Conservation (phyloP, 305 asterid genomes). For the Fraxinus xanthoxyloides region DNA sequence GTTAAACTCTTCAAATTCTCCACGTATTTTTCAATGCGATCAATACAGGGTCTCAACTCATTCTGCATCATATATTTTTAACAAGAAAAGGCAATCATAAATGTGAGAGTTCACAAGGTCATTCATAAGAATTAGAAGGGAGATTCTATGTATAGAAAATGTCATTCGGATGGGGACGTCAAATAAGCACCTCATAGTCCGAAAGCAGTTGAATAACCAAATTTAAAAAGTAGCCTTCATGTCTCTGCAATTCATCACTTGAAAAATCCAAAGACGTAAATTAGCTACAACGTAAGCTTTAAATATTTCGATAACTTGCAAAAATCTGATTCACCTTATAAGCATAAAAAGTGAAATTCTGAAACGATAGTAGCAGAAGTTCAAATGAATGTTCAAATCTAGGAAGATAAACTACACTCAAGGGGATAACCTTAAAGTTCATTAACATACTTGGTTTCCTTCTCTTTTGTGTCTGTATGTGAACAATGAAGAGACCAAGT, state of each 20-base stretch:
- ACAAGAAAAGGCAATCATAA: not conserved
- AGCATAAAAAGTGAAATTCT: conserved; percentile 18
- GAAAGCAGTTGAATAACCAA: conserved; percentile 69
- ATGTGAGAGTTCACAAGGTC: conserved; percentile 14
- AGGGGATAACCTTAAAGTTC: conserved; percentile 17
- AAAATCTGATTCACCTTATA: not conserved
- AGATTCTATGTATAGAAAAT: not conserved
- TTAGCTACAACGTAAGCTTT: conserved; percentile 18
- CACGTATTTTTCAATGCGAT: conserved; percentile 74
- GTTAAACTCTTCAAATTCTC: conserved; percentile 73
- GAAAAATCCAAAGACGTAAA: conserved; percentile 27
- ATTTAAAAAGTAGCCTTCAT: conserved; percentile 70
- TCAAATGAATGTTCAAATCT: conserved; percentile 13
- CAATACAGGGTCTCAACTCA: conserved; percentile 69
- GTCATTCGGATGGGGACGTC: not conserved
- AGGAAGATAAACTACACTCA: conserved; percentile 12
- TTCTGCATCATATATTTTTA: conserved; percentile 45
- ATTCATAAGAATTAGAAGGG: conserved; percentile 1
- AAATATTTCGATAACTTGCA: conserved; percentile 2
- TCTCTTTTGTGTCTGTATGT: conserved; percentile 62
- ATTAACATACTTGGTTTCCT: conserved; percentile 59
- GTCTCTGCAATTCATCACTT: conserved; percentile 83
- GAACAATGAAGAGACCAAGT: conserved; percentile 86
- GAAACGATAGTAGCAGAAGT: conserved; percentile 8
- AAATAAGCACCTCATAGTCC: conserved; percentile 65